A percentile compares a stretch with the other conserved stretches of the same genome.
These are phyloP conservation scores for Penicillium malachiteum DNA, from an alignment of 495 filamentous ascomycete genomes.

Conservation along the genomic window DNA sequence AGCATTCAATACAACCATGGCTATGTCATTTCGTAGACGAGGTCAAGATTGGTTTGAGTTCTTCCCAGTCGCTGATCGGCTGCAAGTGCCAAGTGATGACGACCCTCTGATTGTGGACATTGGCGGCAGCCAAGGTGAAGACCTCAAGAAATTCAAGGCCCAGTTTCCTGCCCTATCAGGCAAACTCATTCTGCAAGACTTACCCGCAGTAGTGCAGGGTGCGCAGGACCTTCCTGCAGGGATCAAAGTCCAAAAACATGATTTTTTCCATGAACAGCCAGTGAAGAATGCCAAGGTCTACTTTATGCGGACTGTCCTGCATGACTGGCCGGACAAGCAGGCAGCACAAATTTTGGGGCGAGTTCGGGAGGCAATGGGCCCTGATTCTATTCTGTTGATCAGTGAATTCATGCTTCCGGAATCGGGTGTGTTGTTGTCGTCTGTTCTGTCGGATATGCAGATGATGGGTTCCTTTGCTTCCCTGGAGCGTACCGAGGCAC, in stretches of 20 bases:
- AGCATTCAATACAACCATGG: conserved; percentile 24
- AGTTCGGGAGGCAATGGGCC: conserved; percentile 40
- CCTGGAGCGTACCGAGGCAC: conserved; percentile 31
- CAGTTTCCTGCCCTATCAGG: conserved; percentile 40
- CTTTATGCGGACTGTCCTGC: conserved; percentile 40
- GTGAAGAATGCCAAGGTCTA: conserved; percentile 33
- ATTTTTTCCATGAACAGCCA: conserved; percentile 53
- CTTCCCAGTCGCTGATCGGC: conserved; percentile 11
- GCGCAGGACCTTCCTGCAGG: conserved; percentile 22
- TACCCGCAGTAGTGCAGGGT: conserved; percentile 34
- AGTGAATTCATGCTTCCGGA: conserved; percentile 33
- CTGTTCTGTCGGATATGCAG: conserved; percentile 33
- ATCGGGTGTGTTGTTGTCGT: conserved; percentile 3
- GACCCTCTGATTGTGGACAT: conserved; percentile 48
- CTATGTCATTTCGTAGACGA: conserved; percentile 15
- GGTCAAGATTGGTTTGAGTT: conserved; percentile 21
- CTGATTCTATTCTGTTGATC: conserved; percentile 44
- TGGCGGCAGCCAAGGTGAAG: conserved; percentile 56
- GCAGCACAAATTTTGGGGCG: conserved; percentile 39
- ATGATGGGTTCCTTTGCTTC: conserved; percentile 40
- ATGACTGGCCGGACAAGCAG: conserved; percentile 50
- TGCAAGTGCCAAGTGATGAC: not conserved
- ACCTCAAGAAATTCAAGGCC: conserved; percentile 47
- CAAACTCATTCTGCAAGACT: conserved; percentile 57
- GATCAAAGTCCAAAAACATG: conserved; percentile 38